Base-by-base conservation (phyloP, 805 yeast genomes). In the Metschnikowia borealis region DNA sequence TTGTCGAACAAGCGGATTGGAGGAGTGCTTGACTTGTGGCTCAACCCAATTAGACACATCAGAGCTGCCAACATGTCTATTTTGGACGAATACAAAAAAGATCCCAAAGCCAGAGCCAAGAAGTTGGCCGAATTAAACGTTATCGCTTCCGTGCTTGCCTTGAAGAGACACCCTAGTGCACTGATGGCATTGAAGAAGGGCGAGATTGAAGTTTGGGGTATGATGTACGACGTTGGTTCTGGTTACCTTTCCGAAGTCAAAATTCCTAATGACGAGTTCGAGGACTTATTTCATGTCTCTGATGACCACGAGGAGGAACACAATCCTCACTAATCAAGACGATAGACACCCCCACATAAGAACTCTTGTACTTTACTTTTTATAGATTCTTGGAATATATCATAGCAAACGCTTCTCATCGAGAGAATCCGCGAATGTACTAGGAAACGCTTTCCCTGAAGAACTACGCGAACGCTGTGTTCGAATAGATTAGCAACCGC, bases 221-320 rank as follows among this genome's bases (percentile, higher is more conserved):
- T 58, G 57, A 56, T 58, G 60, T 58, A 58, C 47, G 57, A 58
- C 42, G 61, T 58, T 32, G 54, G 50, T 23, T 47, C 57, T 11
- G 61, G 61, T n/a, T 54, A 53, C 53, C 59, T 58, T 40, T 51
- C 56, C 32, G 59, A 58, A 47, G 52, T 58, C 34, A 58, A 58
- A 44, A 52, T 56, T 34, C 75, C 78, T 34, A 63, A 61, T 46
- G 78, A 74, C 58, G 77, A 73, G 57, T 70, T 68, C 49, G 73
- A 69, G 50, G 77, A 74, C 55, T 66, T 74, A 51, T 74, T 56
- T 51, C 75, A 70, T 52, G 68, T 71, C 35, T 60, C 57, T 11
- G 75, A 70, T 54, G 69, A 61, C 48, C 59, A 53, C 48, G 64
- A 53, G 29, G 67, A 59, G 17, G 66, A 61, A 29, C 53, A 50